A percentile compares a stretch with the other conserved stretches of the same genome.
Conservation (phyloP, 768 basidiomycete genomes). For the Lentinula sp. region DNA sequence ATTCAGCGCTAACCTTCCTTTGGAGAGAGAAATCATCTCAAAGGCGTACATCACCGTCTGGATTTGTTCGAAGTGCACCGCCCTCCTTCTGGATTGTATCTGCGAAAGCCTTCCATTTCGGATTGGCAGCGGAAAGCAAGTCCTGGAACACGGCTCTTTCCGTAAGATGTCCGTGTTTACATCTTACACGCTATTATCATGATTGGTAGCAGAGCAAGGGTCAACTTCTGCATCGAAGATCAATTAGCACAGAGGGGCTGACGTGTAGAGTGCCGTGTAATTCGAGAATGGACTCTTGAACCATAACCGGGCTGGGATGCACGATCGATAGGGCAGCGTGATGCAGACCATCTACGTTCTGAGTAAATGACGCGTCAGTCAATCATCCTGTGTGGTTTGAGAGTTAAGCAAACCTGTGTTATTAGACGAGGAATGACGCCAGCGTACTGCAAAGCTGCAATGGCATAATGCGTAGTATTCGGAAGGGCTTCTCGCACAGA, state of each 20-base stretch:
- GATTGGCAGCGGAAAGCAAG: slow-evolving; percentile 67
- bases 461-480: slow-evolving; percentile 84
- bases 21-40: not conserved
- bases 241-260: slow-evolving; percentile 10
- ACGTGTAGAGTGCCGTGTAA: slow-evolving; percentile 89
- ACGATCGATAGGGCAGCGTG: slow-evolving; percentile 58
- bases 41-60: slow-evolving; percentile 80
- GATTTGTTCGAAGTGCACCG: slow-evolving; percentile 70
- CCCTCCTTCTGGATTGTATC: slow-evolving; percentile 58
- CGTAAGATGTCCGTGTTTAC: slow-evolving; percentile 64
- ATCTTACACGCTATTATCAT: slow-evolving; percentile 62
- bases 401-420: slow-evolving; percentile 56
- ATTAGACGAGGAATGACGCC: slow-evolving; percentile 57
- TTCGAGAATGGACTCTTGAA: slow-evolving; percentile 53
- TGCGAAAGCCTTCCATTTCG: slow-evolving; percentile 67
- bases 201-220: not conserved
- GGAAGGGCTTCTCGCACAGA: slow-evolving; percentile 78
- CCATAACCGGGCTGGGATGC: slow-evolving; percentile 27
- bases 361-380: not conserved
- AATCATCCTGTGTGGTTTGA: not conserved
- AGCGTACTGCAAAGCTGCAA: slow-evolving; percentile 76
- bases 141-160: slow-evolving; percentile 69
- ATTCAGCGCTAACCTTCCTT: not conserved
- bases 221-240: not conserved
- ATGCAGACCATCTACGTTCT: slow-evolving; percentile 94